phyloP scores from a whole-genome alignment of 2,329 filamentous ascomycete genomes.

The Neurospora crassa region DNA sequence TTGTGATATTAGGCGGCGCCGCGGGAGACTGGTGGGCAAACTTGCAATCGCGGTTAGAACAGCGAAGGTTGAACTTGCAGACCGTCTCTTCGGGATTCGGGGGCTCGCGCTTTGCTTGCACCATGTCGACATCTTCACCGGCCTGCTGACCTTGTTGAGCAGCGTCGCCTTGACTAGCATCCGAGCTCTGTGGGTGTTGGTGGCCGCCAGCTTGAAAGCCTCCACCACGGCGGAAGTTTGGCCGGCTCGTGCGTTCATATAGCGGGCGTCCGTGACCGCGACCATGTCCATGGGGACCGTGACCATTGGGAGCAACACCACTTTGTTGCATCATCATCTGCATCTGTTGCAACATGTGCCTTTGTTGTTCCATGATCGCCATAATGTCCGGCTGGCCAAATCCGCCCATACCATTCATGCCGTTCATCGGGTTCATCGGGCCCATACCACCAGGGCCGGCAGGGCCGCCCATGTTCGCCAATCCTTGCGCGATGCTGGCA shows the following conservation, averaged over 20 bases:
- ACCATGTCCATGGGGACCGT: constrained; percentile 27
- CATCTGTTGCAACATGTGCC: constrained; percentile 73
- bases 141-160: constrained; percentile 25
- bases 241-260: constrained; percentile 62
- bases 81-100: constrained; percentile 55
- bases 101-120: constrained; percentile 40
- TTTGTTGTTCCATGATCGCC: constrained; percentile 82
- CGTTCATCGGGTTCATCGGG: constrained; percentile 33
- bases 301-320: constrained; percentile 26
- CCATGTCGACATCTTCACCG: constrained; percentile 54
- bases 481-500: constrained; percentile 39
- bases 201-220: constrained; percentile 21
- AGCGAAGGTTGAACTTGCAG: constrained; percentile 84
- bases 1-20: constrained; percentile 63
- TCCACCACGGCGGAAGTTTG: constrained; percentile 40
- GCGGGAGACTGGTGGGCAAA: constrained; percentile 93
- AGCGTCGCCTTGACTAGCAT: constrained; percentile 25
- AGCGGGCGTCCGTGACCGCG: constrained; percentile 50
- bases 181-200: constrained; percentile 23
- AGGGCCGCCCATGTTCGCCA: constrained; percentile 34
- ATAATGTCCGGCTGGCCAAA: constrained; percentile 42
- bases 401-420: constrained; percentile 25
- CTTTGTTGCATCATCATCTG: constrained; percentile 43
- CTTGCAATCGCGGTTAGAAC: constrained; percentile 80
- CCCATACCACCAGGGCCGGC: constrained; percentile 26